Conservation (phyloP, 345 rosid species). For the Arabidopsis thaliana region DNA sequence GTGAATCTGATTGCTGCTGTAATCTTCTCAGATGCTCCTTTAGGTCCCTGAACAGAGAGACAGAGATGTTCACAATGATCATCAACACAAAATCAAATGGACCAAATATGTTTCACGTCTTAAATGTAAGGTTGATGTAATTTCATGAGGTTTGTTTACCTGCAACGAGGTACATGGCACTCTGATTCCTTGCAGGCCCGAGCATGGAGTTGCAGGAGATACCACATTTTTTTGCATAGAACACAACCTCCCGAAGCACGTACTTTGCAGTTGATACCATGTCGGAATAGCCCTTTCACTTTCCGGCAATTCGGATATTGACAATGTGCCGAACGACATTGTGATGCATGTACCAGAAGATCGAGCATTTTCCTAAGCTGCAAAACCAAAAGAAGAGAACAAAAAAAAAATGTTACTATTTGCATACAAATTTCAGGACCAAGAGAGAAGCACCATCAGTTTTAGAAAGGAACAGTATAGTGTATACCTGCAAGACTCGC, state of each 20-base stretch:
- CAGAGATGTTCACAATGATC: conserved; percentile 7
- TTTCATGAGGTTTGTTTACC: conserved; percentile 49
- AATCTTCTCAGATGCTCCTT: conserved; percentile 95
- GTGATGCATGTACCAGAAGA: conserved; percentile 97
- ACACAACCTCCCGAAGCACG: conserved; percentile 98
- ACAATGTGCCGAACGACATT: conserved; percentile 84
- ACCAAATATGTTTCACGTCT: conserved; percentile 3
- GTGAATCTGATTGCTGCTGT: conserved; percentile 97
- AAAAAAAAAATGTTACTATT: conserved; percentile 3
- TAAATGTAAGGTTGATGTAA: neutral
- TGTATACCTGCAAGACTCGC: conserved; percentile 77
- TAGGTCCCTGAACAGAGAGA: conserved; percentile 69
- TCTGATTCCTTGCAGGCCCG: conserved; percentile 98
- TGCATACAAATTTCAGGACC: neutral
- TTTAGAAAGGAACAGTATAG: neutral
- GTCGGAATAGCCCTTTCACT: conserved; percentile 97
- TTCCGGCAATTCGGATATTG: conserved; percentile 98
- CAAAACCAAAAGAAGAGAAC: conserved; percentile 39
- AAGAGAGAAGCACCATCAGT: conserved; percentile 23
- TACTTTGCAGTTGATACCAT: conserved; percentile 90
- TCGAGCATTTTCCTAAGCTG: conserved; percentile 99
- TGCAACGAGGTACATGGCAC: conserved; percentile 99
- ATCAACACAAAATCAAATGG: conserved; percentile 18
- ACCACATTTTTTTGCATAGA: conserved; percentile 98
- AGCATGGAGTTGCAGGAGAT: conserved; percentile 97